Evolutionary conservation across 75 land plant species (phyloP), one percentile per base, ranked within the genome.

Genomic region (Selaginella moellendorffii): DNA sequence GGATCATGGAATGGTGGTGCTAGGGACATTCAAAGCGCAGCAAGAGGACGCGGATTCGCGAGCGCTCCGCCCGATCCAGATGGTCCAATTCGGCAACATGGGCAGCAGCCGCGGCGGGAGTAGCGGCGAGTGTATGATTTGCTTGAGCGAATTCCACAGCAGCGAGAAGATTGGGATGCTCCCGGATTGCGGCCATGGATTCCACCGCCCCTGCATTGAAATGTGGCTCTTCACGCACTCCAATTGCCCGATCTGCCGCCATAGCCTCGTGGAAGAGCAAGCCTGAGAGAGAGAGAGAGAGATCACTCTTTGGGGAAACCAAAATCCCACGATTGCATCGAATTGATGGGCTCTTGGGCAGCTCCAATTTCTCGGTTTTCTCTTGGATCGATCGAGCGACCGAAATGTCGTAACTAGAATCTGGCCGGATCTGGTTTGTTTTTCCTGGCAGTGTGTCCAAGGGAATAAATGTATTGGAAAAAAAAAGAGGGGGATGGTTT

Each of bases 221-320:
- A 66, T 10, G 64, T 77, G 79, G 79, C 65, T 77, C 5, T n/a
- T 54, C 66, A n/a, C n/a, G n/a, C 79, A 69, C 23, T 66, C 76
- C 0, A 63, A 67, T 1, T 77, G 79, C 66, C 79, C 79, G 18
- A 54, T 28, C 12, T 77, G 79, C 24, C 28, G 84, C 10, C 56
- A 64, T 36, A 36, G 46, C 46, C 14, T 36, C 14, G 46, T 5
- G n/a, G n/a, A n/a, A n/a, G n/a, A n/a, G n/a, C n/a, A n/a, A n/a
- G n/a, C n/a, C n/a, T n/a, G n/a, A n/a, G n/a, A n/a, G n/a, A n/a
- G n/a, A n/a, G n/a, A n/a, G n/a, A n/a, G n/a, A n/a, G n/a, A n/a
- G n/a, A n/a, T n/a, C n/a, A n/a, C n/a, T n/a, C n/a, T n/a, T n/a
- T n/a, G n/a, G n/a, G n/a, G n/a, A n/a, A n/a, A n/a, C n/a, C n/a